Evolutionary conservation across 345 rosid genomes (phyloP).

Genomic region (Lepidium sativum): DNA sequence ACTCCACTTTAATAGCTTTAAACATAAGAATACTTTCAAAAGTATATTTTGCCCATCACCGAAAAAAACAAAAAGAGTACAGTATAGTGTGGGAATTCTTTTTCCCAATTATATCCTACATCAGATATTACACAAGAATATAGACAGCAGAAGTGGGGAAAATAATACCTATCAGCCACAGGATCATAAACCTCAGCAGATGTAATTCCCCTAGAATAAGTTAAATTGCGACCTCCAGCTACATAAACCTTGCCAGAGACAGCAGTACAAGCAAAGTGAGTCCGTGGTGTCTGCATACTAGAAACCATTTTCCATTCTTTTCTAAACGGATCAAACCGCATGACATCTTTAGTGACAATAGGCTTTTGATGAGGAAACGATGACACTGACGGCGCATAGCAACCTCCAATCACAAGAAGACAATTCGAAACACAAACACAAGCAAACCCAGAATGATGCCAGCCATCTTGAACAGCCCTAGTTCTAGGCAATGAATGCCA

Average conservation of each 20-base stretch:
- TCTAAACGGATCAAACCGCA: conserved; percentile 63
- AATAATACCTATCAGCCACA: conserved; percentile 39
- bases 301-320: conserved; percentile 54
- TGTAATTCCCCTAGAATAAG: conserved; percentile 42
- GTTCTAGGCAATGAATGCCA: conserved; percentile 74
- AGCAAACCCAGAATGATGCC: conserved; percentile 61
- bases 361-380: conserved; percentile 39
- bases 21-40: neutral
- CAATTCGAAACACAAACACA: conserved; percentile 55
- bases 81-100: too few species aligned
- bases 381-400: conserved; percentile 38
- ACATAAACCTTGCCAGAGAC: conserved; percentile 73
- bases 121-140: neutral
- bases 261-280: conserved; percentile 68
- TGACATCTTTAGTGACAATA: conserved; percentile 42
- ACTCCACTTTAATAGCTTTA: conserved; percentile 9
- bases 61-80: neutral
- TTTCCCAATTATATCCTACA: too few species aligned
- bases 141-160: neutral
- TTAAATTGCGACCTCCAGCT: conserved; percentile 66
- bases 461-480: conserved; percentile 26
- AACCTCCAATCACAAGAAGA: conserved; percentile 71
- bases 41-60: neutral
- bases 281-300: conserved; percentile 60
- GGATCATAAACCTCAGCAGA: conserved; percentile 86